Percentiles rank a stretch among this genome's conserved stretches.
Evolutionary conservation across 495 filamentous ascomycete species (phyloP).

Genomic region (Penicillium ucsense): DNA sequence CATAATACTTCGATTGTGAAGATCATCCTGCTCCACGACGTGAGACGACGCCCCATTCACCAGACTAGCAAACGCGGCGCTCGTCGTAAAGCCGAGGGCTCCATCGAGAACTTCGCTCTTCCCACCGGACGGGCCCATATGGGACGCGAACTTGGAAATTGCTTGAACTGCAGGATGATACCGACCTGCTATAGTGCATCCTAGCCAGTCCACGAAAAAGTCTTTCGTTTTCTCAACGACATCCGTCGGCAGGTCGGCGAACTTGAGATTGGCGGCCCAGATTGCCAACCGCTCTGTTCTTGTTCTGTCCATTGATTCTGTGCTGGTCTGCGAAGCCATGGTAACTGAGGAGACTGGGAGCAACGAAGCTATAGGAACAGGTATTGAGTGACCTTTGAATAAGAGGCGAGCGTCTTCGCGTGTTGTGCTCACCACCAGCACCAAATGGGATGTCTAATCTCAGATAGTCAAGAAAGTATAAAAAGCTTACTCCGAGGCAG

Average conservation of each 20-base stretch:
- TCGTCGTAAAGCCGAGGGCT: conserved; percentile 11
- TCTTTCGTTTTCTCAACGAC: conserved; percentile 27
- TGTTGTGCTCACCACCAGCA: no score
- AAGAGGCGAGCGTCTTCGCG: no score
- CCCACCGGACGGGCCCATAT: conserved; percentile 24
- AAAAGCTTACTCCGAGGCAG: no score
- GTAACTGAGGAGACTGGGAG: not conserved
- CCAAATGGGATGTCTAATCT: no score
- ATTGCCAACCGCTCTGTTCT: conserved; percentile 16
- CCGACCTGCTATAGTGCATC: conserved; percentile 27
- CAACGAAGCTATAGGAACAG: not conserved
- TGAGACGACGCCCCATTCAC: conserved; percentile 27
- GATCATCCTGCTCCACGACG: conserved; percentile 31
- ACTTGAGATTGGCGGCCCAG: conserved; percentile 18
- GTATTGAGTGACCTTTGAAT: no score
- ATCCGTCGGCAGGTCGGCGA: conserved; percentile 18
- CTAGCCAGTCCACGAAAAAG: conserved; percentile 25
- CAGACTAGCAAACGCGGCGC: conserved; percentile 25
- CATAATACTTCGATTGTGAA: conserved; percentile 30
- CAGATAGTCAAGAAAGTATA: no score
- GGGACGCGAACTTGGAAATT: conserved; percentile 15
- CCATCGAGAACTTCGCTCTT: conserved; percentile 25
- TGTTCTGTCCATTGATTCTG: not conserved
- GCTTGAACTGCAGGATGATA: conserved; percentile 23
- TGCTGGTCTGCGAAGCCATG: conserved; percentile 2